phyloP scores from a whole-genome alignment of 1,139 yeast genomes.

The Ogataea hybrid region DNA sequence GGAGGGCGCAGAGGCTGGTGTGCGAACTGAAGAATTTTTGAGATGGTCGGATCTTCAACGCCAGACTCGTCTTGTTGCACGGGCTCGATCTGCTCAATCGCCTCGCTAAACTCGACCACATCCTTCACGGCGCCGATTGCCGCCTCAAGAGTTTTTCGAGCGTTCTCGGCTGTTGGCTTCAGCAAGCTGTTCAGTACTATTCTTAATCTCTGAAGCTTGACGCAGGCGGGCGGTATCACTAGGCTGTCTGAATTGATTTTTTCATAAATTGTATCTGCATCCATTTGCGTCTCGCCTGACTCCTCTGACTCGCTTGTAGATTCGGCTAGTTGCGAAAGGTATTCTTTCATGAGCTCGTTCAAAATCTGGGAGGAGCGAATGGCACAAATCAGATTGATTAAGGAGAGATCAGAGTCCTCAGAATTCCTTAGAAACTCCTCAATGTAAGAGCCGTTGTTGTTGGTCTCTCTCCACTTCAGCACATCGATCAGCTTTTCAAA shows the following conservation, averaged over 20 bases:
- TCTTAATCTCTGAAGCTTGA: constrained; percentile 27
- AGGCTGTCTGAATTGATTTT: constrained; percentile 12
- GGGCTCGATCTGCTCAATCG: constrained; percentile 12
- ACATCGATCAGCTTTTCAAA: constrained; percentile 20
- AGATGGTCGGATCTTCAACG: constrained; percentile 18
- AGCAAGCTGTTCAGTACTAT: constrained; percentile 27
- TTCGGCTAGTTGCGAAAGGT: constrained; percentile 13
- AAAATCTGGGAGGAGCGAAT: constrained; percentile 23
- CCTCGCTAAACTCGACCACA: constrained; percentile 18
- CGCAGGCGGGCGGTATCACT: constrained; percentile 26
- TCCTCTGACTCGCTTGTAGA: constrained; percentile 1
- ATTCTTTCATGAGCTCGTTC: constrained; percentile 19
- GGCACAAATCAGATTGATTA: constrained; percentile 20
- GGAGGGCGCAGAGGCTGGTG: constrained; percentile 13
- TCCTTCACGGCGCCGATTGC: constrained; percentile 24
- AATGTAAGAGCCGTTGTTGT: constrained; percentile 14
- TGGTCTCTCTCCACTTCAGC: constrained; percentile 11
- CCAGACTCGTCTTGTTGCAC: constrained; percentile 7
- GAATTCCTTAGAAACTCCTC: constrained; percentile 22
- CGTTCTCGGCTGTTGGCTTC: constrained; percentile 16
- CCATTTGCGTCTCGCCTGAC: constrained; percentile 3
- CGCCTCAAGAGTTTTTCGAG: constrained; percentile 24
- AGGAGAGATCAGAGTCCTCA: constrained; percentile 18
- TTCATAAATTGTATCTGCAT: constrained; percentile 3
- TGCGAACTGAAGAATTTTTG: constrained; percentile 22